Evolutionary conservation across 2,329 filamentous ascomycete genomes (phyloP).

Genomic region (Metarhizium guizhouense): DNA sequence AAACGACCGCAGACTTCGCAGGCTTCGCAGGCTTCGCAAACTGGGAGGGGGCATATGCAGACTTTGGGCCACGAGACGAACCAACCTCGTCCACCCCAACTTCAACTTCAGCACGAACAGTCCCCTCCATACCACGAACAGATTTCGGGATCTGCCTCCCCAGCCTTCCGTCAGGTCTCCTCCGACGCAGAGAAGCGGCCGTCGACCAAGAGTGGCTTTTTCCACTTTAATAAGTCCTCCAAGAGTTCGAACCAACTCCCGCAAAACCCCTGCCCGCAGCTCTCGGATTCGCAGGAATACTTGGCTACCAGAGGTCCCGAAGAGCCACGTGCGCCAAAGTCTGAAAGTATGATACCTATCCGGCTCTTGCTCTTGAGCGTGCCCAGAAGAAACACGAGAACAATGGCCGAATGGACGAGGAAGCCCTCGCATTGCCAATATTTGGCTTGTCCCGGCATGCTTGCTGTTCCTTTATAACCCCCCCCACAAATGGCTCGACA

Average conservation of each 20-base stretch:
- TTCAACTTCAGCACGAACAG: slow-evolving; percentile 16
- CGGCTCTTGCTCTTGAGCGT: not conserved
- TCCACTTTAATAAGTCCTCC: slow-evolving; percentile 39
- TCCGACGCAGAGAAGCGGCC: slow-evolving; percentile 15
- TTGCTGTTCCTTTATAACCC: not conserved
- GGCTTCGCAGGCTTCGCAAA: slow-evolving; percentile 11
- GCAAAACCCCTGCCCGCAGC: slow-evolving; percentile 23
- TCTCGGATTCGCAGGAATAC: slow-evolving; percentile 27
- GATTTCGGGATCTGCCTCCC: slow-evolving; percentile 6
- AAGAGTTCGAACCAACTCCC: slow-evolving; percentile 29
- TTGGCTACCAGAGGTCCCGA: slow-evolving; percentile 28
- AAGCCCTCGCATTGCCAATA: not conserved
- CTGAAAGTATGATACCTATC: slow-evolving; percentile 22
- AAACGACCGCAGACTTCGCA: slow-evolving; percentile 14
- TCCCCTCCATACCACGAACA: slow-evolving; percentile 11
- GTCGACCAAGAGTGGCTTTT: slow-evolving; percentile 40
- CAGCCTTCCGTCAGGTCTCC: not conserved
- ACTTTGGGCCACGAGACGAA: slow-evolving; percentile 10
- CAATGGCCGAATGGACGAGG: not conserved
- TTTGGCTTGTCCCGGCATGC: not conserved
- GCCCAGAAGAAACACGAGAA: not conserved
- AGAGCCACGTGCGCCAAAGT: slow-evolving; percentile 18
- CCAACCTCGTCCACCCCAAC: slow-evolving; percentile 7
- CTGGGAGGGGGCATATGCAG: slow-evolving; percentile 10
- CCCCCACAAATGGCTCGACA: not conserved